Evolutionary conservation across 768 basidiomycete genomes (phyloP), one percentile per base, ranked within the genome.

Genomic region (Russula lepida): DNA sequence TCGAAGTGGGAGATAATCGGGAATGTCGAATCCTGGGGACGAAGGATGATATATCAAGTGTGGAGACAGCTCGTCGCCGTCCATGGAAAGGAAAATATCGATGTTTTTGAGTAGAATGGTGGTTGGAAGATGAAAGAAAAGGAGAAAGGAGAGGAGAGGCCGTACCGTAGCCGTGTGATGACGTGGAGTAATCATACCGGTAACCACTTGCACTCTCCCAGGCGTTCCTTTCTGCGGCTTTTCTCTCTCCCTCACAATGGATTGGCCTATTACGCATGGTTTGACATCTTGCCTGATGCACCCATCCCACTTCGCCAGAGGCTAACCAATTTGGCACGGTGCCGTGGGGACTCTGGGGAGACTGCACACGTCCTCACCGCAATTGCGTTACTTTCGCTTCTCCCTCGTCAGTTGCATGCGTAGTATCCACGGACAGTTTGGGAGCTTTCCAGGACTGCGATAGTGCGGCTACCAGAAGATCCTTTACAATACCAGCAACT

Each of bases 1-100:
- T 66, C 88, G 79, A 55, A 83, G 74, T 41, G 80, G 71, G 46
- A 82, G 81, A 70, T 84, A 81, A 68, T 86, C 84, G 65, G 84
- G 79, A 59, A 78, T 74, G 73, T 86, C 85, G 75, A 85, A 84
- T 5, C 12, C 13, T 41, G 57, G 37, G 44, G 63, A 64, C 35
- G 63, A 64, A 23, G 63, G 54, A 23, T 39, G 23, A 54, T 64
- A 43, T 32, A 44, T 50, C 27, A 64, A 32, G 49, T 50, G 59
- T 35, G 37, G 63, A 51, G 59, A 62, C 50, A 51, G 43, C 59
- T 56, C 59, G 35, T 64, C 59, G 41, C 12, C 41, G 28, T 62
- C 53, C 61, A 62, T 62, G 53, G 21, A 37, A 21, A 46, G 54
- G 8, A 12, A 17, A 19, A 28, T 32, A 35, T 30, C 21, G 33